These are phyloP conservation scores for Avicennia marina DNA, from an alignment of 257 asterid species.

Conservation along the genomic window DNA sequence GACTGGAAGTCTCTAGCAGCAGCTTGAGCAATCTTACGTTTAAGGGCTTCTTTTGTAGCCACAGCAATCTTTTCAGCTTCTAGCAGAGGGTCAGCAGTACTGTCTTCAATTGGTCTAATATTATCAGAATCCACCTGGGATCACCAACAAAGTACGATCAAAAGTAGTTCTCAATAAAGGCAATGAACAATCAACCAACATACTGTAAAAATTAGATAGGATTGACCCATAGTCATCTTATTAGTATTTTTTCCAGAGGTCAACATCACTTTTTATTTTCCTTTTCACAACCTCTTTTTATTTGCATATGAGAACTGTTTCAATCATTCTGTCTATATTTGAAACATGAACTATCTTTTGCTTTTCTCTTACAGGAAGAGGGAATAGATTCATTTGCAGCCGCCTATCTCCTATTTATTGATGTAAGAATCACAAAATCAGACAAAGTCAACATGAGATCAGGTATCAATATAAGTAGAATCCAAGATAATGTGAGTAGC, in stretches of 20 bases:
- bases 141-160: constrained; percentile 18
- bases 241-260: not conserved
- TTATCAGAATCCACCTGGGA: constrained; percentile 92
- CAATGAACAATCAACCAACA: too few relatives aligned
- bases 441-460: constrained; percentile 2
- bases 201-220: too few relatives aligned
- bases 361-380: not conserved
- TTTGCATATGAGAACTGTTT: not conserved
- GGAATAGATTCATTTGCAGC: not conserved
- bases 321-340: not conserved
- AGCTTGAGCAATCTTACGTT: constrained; percentile 89
- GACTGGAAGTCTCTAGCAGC: constrained; percentile 65
- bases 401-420: constrained; percentile 1
- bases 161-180: too few relatives aligned
- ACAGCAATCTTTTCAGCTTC: constrained; percentile 94
- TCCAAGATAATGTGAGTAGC: not conserved
- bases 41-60: constrained; percentile 94
- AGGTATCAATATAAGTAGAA: not conserved
- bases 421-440: constrained; percentile 9
- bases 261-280: not conserved
- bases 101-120: constrained; percentile 65
- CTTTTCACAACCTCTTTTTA: too few relatives aligned
- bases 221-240: too few relatives aligned
- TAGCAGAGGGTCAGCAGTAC: constrained; percentile 50
- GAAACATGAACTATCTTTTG: not conserved